Base-by-base conservation (phyloP, 257 asterid genomes). In the Capsicum rhomboideum region DNA sequence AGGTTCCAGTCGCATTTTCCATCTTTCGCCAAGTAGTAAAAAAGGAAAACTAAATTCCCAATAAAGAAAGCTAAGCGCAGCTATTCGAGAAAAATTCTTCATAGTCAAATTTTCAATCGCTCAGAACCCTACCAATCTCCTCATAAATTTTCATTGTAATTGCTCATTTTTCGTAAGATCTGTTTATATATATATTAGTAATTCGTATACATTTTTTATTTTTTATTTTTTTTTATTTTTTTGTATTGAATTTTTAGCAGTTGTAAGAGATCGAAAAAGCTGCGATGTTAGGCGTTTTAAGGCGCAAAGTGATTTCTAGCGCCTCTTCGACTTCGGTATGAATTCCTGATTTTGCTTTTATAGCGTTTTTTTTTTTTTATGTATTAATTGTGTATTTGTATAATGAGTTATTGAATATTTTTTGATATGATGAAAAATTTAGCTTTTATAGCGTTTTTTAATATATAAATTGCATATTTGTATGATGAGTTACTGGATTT, bases 291-390 rank as follows among this genome's bases (percentile, higher is more conserved):
- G 95, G 98, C 67, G 94, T 88, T 90, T 64, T 94, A 85, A 91
- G 99, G 93, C 98, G 98, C 80, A 94, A 90, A 86, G 93, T 93
- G 71, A 87, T 95, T 82, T 90, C 93, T 66, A 88, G 93, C 90
- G 93, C 93, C 56, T 85, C 97, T 67, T 86, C 90, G 86, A 92
- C 93, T 83, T 69, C 87, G 91, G 98, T 94, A 85, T 12, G 52
- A 14, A 0, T 5, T 74, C 63, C 67, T 75, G 34, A 16, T 44
- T 10, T 66, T 42, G 52, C 26, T 18, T 34, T 34, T 61, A 26
- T 0, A 21, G 69, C 34, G 10, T 61, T 46, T 52, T 63, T 28
- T 63, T 34, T 34, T 34, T 34, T 34, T 10, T 4, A 13, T 23
- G 6, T 54, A 26, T 69, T 21, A 52, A 31, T 82, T 16, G 50